Evolutionary conservation across 495 filamentous ascomycete genomes (phyloP).

Genomic region (Penicillium daleae): DNA sequence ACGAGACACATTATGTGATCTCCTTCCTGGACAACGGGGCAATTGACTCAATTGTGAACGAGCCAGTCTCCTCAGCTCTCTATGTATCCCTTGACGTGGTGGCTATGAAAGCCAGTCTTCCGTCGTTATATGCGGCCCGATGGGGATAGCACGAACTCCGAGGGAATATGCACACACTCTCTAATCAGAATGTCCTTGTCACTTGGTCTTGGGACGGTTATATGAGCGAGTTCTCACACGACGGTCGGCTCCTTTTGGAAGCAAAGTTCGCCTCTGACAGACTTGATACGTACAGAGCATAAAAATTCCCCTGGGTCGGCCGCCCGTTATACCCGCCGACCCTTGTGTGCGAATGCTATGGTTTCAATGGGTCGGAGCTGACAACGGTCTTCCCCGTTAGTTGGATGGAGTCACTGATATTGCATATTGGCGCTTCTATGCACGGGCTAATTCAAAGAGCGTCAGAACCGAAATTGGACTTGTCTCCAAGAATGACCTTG

Average conservation of each 20-base stretch:
- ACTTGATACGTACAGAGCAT: conserved; percentile 21
- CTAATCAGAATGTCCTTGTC: conserved; percentile 47
- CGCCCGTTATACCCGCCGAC: conserved; percentile 18
- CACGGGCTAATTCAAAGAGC: background rate
- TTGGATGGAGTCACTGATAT: conserved; percentile 25
- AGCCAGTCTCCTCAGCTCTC: conserved; percentile 15
- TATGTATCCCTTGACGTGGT: conserved; percentile 15
- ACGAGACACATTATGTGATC: conserved; percentile 37
- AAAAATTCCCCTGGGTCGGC: conserved; percentile 23
- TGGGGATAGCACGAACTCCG: conserved; percentile 47
- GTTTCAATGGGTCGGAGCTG: conserved; percentile 13
- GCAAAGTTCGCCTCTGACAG: conserved; percentile 18
- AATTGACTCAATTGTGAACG: conserved; percentile 31
- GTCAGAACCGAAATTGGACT: background rate
- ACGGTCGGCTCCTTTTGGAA: conserved; percentile 47
- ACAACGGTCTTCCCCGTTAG: conserved; percentile 26
- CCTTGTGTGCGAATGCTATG: conserved; percentile 1
- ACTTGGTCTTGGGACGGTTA: conserved; percentile 51
- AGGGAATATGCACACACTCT: conserved; percentile 55
- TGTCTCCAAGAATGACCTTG: conserved; percentile 15
- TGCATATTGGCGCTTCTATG: conserved; percentile 20
- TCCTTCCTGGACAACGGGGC: conserved; percentile 50
- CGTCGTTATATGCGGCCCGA: conserved; percentile 38
- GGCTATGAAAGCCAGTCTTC: conserved; percentile 38
- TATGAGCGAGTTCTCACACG: conserved; percentile 50